A percentile compares a stretch with the other conserved stretches of the same genome.
phyloP scores from a whole-genome alignment of 2,329 filamentous ascomycete species.

The Helminthosporium solani region DNA sequence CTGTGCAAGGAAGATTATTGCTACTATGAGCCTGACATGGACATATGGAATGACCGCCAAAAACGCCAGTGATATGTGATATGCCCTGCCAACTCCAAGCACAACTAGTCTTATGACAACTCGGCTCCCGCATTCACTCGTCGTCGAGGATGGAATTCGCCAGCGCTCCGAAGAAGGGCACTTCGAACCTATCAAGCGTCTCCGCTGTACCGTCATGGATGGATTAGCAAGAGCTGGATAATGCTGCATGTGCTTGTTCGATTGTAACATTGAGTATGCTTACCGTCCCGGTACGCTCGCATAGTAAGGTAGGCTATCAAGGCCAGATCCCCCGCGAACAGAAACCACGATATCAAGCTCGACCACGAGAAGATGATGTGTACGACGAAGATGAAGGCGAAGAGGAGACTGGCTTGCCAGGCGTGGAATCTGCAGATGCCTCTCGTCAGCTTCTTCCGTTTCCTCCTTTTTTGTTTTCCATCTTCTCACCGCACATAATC shows the following conservation, averaged over 20 bases:
- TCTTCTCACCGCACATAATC: constrained; percentile 84
- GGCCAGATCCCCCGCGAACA: constrained; percentile 73
- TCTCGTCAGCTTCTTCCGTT: constrained; percentile 8
- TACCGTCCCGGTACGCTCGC: constrained; percentile 81
- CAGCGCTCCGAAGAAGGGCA: constrained; percentile 81
- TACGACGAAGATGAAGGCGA: constrained; percentile 67
- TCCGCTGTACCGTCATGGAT: constrained; percentile 57
- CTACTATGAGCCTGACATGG: too few species aligned
- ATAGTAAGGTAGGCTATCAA: constrained; percentile 75
- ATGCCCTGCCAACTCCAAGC: background rate
- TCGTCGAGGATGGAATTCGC: constrained; percentile 91
- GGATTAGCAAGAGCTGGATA: constrained; percentile 15
- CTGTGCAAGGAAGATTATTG: background rate
- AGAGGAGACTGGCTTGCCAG: constrained; percentile 87
- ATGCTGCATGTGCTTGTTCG: too few species aligned
- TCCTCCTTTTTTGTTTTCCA: background rate
- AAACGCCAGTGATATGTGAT: background rate
- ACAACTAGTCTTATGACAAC: background rate
- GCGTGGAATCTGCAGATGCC: constrained; percentile 88
- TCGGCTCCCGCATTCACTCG: constrained; percentile 55
- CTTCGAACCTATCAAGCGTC: constrained; percentile 69
- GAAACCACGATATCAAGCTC: constrained; percentile 75
- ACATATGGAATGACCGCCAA: too few species aligned
- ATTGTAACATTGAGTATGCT: constrained; percentile 29
- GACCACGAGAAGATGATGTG: constrained; percentile 89